Conservation (phyloP, 352 stramenopile species). For the Sclerospora graminicola region DNA sequence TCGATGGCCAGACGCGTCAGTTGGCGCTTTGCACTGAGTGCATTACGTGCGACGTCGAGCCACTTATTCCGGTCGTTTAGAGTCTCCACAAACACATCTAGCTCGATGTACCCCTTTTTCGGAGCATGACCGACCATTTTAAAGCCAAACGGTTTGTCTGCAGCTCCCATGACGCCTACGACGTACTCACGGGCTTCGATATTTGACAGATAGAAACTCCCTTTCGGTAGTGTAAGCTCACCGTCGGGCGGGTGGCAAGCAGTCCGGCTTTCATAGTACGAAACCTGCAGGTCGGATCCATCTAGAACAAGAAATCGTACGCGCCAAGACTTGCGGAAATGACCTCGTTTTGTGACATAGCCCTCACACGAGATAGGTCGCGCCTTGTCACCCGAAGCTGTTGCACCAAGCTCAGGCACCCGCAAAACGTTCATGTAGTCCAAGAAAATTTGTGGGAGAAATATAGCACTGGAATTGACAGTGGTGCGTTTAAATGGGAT, state of each 20-base stretch:
- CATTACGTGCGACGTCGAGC: too few relatives aligned
- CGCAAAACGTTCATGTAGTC: slow-evolving; percentile 50
- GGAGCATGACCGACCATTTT: slow-evolving; percentile 78
- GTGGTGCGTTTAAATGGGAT: too few relatives aligned
- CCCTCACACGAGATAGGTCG: slow-evolving; percentile 71
- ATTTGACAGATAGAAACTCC: slow-evolving; percentile 65
- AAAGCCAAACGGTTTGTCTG: slow-evolving; percentile 74
- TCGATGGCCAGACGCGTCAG: too few relatives aligned
- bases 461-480: too few relatives aligned
- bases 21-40: too few relatives aligned
- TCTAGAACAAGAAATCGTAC: slow-evolving; percentile 71
- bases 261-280: slow-evolving; percentile 73
- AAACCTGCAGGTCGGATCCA: slow-evolving; percentile 49
- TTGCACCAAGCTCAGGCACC: slow-evolving; percentile 19
- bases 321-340: slow-evolving; percentile 80
- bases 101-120: slow-evolving; percentile 64
- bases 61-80: too few relatives aligned
- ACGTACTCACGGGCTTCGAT: slow-evolving; percentile 75
- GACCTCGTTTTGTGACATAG: slow-evolving; percentile 79
- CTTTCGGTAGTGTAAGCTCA: slow-evolving; percentile 29
- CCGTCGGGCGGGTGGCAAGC: slow-evolving; percentile 19
- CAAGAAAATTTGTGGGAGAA: too few relatives aligned
- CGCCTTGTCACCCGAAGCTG: slow-evolving; percentile 22
- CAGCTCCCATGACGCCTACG: slow-evolving; percentile 47
- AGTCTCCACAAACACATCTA: slow-evolving; percentile 70